phyloP scores from a whole-genome alignment of 495 filamentous ascomycete genomes.

The Rhypophila decipiens region DNA sequence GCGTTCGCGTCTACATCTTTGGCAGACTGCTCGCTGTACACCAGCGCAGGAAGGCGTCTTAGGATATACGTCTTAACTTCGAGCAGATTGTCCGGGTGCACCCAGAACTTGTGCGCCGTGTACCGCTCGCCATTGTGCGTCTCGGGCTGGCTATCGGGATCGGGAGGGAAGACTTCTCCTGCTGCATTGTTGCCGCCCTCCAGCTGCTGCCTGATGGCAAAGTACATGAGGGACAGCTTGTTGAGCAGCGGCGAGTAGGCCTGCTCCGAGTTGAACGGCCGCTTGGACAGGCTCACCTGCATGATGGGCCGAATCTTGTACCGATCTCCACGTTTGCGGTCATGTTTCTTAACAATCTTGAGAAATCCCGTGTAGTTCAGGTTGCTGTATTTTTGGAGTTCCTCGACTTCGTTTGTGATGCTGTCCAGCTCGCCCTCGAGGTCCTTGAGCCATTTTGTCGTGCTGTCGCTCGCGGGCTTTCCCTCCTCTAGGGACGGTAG shows the following conservation, averaged over 20 bases:
- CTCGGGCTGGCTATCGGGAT: conserved; percentile 32
- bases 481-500: conserved; percentile 36
- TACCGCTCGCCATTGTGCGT: conserved; percentile 60
- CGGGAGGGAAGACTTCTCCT: conserved; percentile 22
- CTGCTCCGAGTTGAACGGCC: conserved; percentile 87
- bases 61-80: conserved; percentile 95
- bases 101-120: conserved; percentile 96
- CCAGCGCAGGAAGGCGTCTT: conserved; percentile 78
- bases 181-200: conserved; percentile 35
- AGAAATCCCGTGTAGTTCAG: conserved; percentile 97
- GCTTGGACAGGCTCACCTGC: conserved; percentile 75
- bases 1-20: conserved; percentile 65
- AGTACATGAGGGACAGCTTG: conserved; percentile 91
- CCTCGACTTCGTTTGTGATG: conserved; percentile 85
- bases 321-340: conserved; percentile 69
- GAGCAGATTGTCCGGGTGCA: conserved; percentile 87
- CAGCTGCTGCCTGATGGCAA: conserved; percentile 78
- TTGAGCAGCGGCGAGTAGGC: conserved; percentile 86
- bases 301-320: conserved; percentile 88
- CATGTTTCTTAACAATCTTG: conserved; percentile 98
- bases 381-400: conserved; percentile 89
- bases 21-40: conserved; percentile 86
- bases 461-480: conserved; percentile 34
- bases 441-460: conserved; percentile 55
- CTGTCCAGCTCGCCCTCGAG: conserved; percentile 72